Evolutionary conservation across 1,139 yeast genomes (phyloP).

Genomic region (Wickerhamomyces sp.): DNA sequence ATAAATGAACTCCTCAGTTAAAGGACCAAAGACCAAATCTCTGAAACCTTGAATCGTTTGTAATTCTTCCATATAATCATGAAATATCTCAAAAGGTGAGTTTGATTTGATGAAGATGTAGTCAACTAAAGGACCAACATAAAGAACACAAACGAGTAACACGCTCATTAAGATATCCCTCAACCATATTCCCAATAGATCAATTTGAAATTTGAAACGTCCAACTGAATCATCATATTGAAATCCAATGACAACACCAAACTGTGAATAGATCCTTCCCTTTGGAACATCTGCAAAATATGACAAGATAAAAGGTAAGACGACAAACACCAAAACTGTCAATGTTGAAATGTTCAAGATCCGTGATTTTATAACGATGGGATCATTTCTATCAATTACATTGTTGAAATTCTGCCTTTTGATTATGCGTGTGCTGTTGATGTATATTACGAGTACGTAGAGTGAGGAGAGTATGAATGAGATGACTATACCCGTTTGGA

Average conservation of each 20-base stretch:
- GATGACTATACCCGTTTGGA: conserved; percentile 5
- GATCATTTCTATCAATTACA: conserved; percentile 43
- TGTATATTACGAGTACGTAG: conserved; percentile 17
- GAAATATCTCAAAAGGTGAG: conserved; percentile 19
- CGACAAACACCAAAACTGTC: conserved; percentile 22
- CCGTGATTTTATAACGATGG: conserved; percentile 32
- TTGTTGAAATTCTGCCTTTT: too few relatives aligned
- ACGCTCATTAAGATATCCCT: conserved; percentile 27
- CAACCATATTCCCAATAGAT: conserved; percentile 16
- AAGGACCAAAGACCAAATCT: conserved; percentile 72
- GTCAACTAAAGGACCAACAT: conserved; percentile 55
- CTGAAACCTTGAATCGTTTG: conserved; percentile 48
- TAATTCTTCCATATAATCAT: conserved; percentile 24
- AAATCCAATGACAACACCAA: conserved; percentile 28
- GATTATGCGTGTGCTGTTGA: conserved; percentile 4
- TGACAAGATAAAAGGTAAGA: conserved; percentile 26
- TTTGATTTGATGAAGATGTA: conserved; percentile 26
- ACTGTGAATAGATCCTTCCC: conserved; percentile 13
- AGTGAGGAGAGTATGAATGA: conserved; percentile 14
- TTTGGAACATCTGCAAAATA: conserved; percentile 6
- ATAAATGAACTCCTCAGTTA: conserved; percentile 83
- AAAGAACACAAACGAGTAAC: conserved; percentile 38
- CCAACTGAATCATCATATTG: conserved; percentile 6
- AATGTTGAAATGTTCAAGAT: conserved; percentile 26
- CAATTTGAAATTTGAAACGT: conserved; percentile 1